Percentiles rank a stretch among this genome's conserved stretches.
Evolutionary conservation across 2,329 filamentous ascomycete species (phyloP).

Genomic region (Fusarium longipes): DNA sequence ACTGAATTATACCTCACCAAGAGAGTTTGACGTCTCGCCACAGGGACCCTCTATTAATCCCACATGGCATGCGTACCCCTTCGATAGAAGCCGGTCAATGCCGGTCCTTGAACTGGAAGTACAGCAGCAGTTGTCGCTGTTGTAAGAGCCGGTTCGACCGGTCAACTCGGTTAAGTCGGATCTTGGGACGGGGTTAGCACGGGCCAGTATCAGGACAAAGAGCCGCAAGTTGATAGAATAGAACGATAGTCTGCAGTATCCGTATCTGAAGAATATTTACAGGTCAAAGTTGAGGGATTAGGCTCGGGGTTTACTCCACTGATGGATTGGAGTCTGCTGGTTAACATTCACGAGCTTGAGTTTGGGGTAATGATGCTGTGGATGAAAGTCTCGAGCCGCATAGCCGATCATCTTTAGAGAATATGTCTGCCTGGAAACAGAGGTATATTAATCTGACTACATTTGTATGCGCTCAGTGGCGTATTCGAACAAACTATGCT

Average conservation of each 20-base stretch:
- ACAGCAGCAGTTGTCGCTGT: not conserved
- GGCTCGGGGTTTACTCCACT: constrained; percentile 9
- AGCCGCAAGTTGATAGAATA: constrained; percentile 19
- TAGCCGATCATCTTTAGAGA: constrained; percentile 2
- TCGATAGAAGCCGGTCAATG: constrained; percentile 31
- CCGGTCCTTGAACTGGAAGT: constrained; percentile 11
- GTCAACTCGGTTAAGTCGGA: constrained; percentile 42
- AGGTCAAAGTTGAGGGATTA: constrained; percentile 8
- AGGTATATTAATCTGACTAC: constrained; percentile 13
- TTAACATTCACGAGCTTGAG: not conserved
- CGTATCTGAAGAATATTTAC: constrained; percentile 21
- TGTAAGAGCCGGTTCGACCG: constrained; percentile 25
- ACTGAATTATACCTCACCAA: not conserved
- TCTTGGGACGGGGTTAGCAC: constrained; percentile 23
- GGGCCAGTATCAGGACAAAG: constrained; percentile 28
- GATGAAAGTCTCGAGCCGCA: not conserved
- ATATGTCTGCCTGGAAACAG: not conserved
- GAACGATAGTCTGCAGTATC: not conserved
- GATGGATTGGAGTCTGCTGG: not conserved
- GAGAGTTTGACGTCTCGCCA: constrained; percentile 21
- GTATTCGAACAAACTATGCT: not conserved
- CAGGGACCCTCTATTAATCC: constrained; percentile 22
- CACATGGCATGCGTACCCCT: constrained; percentile 24
- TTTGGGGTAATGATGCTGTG: constrained; percentile 4
- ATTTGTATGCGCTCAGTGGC: not conserved